Evolutionary conservation across 2,329 filamentous ascomycete genomes (phyloP).

Genomic region (Diaporthe sp.): DNA sequence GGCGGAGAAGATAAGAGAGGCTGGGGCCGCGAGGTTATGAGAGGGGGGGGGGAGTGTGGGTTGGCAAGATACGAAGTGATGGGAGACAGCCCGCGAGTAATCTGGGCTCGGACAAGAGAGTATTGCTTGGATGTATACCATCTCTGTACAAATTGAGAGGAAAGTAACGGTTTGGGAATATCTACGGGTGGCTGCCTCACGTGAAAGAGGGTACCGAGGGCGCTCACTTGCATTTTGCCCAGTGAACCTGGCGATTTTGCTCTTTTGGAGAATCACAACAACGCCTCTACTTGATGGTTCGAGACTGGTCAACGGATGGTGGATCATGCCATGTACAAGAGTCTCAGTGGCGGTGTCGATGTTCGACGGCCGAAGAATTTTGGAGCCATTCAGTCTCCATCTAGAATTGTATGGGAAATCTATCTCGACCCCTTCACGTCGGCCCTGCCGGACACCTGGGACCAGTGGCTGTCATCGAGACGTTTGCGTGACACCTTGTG

Average conservation of each 20-base stretch:
- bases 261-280: neutral
- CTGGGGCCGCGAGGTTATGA: constrained; percentile 64
- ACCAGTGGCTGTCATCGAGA: neutral
- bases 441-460: neutral
- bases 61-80: neutral
- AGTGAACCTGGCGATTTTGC: neutral
- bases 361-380: too few species aligned
- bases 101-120: neutral
- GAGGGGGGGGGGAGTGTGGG: neutral
- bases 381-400: neutral
- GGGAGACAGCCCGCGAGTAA: neutral
- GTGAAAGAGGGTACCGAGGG: neutral
- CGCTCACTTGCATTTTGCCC: neutral
- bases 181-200: neutral
- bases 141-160: constrained; percentile 10
- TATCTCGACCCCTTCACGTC: too few species aligned
- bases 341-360: neutral
- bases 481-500: neutral
- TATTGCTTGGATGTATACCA: neutral
- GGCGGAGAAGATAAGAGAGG: constrained; percentile 62
- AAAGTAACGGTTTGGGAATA: neutral
- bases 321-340: neutral
- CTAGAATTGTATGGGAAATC: neutral
- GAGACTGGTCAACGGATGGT: neutral
- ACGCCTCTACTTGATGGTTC: neutral